Percentiles rank a stretch among this genome's conserved stretches.
Evolutionary conservation across 2,329 filamentous ascomycete genomes (phyloP).

Genomic region (Botryosphaeria dothidea): DNA sequence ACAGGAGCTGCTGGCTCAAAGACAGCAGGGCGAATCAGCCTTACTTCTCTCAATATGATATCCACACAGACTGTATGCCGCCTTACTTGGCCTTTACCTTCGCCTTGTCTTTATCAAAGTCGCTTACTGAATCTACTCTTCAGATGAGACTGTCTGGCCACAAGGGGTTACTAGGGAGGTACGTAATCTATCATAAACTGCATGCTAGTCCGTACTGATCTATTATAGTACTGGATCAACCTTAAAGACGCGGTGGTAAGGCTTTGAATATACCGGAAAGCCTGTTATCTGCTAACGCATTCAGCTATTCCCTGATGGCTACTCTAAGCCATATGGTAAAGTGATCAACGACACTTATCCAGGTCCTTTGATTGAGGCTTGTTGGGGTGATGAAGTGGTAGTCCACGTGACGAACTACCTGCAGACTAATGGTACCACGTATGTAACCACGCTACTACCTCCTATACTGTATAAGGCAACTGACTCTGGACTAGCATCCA

Average conservation of each 20-base stretch:
- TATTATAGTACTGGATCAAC: slow-evolving; percentile 20
- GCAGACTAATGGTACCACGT: slow-evolving; percentile 15
- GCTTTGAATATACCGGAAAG: neutral
- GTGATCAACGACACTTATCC: slow-evolving; percentile 28
- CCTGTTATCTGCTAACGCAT: neutral
- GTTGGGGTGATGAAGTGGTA: slow-evolving; percentile 26
- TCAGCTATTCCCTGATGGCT: slow-evolving; percentile 26
- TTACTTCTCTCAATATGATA: slow-evolving; percentile 23
- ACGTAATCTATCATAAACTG: neutral
- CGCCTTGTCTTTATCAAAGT: neutral
- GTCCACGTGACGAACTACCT: slow-evolving; percentile 11
- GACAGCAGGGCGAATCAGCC: slow-evolving; percentile 17
- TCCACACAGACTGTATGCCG: slow-evolving; percentile 27
- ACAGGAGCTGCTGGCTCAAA: slow-evolving; percentile 31
- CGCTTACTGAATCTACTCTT: neutral
- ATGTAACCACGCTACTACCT: neutral
- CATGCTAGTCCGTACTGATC: neutral
- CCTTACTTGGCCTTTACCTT: neutral
- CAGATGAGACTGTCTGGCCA: slow-evolving; percentile 19
- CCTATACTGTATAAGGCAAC: neutral
- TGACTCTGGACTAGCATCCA: slow-evolving; percentile 25
- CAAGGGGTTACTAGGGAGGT: slow-evolving; percentile 19
- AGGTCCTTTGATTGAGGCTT: slow-evolving; percentile 25
- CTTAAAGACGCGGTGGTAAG: slow-evolving; percentile 13
- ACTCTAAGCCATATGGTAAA: slow-evolving; percentile 27